phyloP scores from a whole-genome alignment of 257 asterid genomes.

The Penstemon eatonii region DNA sequence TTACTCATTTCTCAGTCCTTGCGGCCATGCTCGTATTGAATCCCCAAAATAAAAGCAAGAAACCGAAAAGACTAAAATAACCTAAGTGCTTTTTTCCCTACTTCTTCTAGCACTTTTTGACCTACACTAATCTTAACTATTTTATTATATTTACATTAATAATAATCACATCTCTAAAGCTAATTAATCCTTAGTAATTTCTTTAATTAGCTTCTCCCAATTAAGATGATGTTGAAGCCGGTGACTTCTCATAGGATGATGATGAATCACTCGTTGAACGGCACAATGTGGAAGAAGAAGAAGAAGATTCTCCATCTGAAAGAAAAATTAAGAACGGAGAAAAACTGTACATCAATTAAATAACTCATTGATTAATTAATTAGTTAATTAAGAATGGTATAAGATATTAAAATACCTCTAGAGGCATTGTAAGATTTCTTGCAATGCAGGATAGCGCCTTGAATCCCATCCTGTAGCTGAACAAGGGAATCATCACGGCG shows the following conservation, averaged over 20 bases:
- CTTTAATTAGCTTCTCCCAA: slow-evolving; percentile 32
- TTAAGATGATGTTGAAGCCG: slow-evolving; percentile 26
- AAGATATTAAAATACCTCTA: slow-evolving; percentile 43
- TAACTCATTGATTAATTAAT: neutral
- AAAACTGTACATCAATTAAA: neutral
- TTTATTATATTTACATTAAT: slow-evolving; percentile 21
- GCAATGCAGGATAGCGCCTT: slow-evolving; percentile 88
- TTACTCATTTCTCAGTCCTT: slow-evolving; percentile 47
- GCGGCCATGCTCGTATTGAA: slow-evolving; percentile 26
- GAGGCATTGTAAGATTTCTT: slow-evolving; percentile 79
- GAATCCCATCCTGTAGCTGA: slow-evolving; percentile 84
- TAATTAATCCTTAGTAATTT: slow-evolving; percentile 5
- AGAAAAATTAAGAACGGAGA: neutral
- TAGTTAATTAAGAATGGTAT: neutral
- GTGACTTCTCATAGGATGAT: slow-evolving; percentile 46
- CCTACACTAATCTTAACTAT: slow-evolving; percentile 33
- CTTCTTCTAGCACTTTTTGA: slow-evolving; percentile 38
- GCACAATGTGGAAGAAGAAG: slow-evolving; percentile 33
- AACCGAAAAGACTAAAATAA: slow-evolving; percentile 22
- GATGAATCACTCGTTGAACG: slow-evolving; percentile 66
- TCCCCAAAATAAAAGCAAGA: slow-evolving; percentile 38
- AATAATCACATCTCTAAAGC: slow-evolving; percentile 16
- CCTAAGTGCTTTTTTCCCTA: slow-evolving; percentile 32
- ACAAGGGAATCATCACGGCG: slow-evolving; percentile 79
- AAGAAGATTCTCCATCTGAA: slow-evolving; percentile 45